These are phyloP conservation scores for Melampsora larici-populina DNA, from an alignment of 1,284 basidiomycete genomes.

Conservation along the genomic window DNA sequence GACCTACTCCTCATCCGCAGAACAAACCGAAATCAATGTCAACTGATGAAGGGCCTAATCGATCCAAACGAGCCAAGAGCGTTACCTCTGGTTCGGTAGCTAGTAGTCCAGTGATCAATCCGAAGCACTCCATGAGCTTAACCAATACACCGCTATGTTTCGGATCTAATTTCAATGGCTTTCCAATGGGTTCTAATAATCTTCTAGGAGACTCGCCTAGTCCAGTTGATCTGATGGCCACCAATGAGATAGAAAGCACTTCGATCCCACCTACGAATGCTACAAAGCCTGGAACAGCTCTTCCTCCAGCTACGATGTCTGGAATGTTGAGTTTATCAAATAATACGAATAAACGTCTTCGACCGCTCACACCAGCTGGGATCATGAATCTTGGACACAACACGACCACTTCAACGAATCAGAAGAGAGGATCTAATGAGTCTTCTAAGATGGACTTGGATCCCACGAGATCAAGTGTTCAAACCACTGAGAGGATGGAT, in stretches of 20 bases:
- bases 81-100: slow-evolving; percentile 50
- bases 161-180: slow-evolving; percentile 14
- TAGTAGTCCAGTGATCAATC: slow-evolving; percentile 22
- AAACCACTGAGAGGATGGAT: too few species aligned
- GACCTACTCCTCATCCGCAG: slow-evolving; percentile 20
- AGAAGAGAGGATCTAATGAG: slow-evolving; percentile 51
- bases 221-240: slow-evolving; percentile 67
- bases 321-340: slow-evolving; percentile 39
- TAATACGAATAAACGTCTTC: slow-evolving; percentile 56
- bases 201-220: slow-evolving; percentile 61
- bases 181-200: background rate
- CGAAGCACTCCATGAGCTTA: slow-evolving; percentile 13
- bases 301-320: background rate
- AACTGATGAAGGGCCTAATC: slow-evolving; percentile 56
- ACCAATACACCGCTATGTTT: background rate
- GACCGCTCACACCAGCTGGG: slow-evolving; percentile 77
- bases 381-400: slow-evolving; percentile 79
- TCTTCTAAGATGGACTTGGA: slow-evolving; percentile 41
- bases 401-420: slow-evolving; percentile 59
- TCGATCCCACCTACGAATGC: slow-evolving; percentile 47
- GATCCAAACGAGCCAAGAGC: slow-evolving; percentile 51
- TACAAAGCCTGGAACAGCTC: slow-evolving; percentile 29
- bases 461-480: too few species aligned
- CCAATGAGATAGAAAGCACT: slow-evolving; percentile 56
- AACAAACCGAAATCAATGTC: slow-evolving; percentile 46